phyloP scores from a whole-genome alignment of 2,329 filamentous ascomycete species.

The Cladosporium colombiae region DNA sequence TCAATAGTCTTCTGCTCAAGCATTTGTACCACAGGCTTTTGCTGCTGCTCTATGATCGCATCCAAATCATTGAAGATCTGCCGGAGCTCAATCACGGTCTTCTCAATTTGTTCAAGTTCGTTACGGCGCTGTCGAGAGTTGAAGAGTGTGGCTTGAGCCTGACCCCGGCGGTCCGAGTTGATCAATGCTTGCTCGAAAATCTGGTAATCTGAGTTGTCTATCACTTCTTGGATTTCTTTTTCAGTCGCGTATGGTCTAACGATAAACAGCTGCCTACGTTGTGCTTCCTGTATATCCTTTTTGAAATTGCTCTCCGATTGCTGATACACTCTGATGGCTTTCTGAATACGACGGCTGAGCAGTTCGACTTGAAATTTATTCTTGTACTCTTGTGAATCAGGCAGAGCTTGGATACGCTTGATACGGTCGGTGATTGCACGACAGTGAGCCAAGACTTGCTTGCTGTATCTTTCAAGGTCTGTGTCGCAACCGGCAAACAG shows the following conservation, averaged over 20 bases:
- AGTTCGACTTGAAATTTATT: slow-evolving; percentile 80
- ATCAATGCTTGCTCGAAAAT: slow-evolving; percentile 87
- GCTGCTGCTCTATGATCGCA: slow-evolving; percentile 77
- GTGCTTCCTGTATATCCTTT: slow-evolving; percentile 77
- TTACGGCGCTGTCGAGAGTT: slow-evolving; percentile 82
- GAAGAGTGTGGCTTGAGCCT: slow-evolving; percentile 74
- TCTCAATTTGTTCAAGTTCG: slow-evolving; percentile 88
- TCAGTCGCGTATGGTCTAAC: slow-evolving; percentile 70
- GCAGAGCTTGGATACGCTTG: slow-evolving; percentile 75
- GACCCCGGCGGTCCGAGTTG: slow-evolving; percentile 75
- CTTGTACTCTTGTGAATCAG: slow-evolving; percentile 69
- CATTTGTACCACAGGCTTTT: slow-evolving; percentile 74
- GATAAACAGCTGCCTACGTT: slow-evolving; percentile 87
- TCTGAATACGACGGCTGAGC: slow-evolving; percentile 76
- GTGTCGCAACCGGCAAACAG: no score
- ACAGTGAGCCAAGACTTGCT: no score
- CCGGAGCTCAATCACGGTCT: slow-evolving; percentile 82
- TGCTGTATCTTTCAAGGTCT: no score
- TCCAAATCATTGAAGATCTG: slow-evolving; percentile 91
- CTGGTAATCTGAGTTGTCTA: slow-evolving; percentile 70
- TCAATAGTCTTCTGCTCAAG: slow-evolving; percentile 89
- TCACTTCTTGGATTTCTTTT: slow-evolving; percentile 73
- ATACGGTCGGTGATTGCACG: slow-evolving; percentile 76
- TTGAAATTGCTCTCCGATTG: slow-evolving; percentile 77
- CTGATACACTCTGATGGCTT: slow-evolving; percentile 80